A percentile compares a stretch with the other conserved stretches of the same genome.
These are phyloP conservation scores for Verticillium albo-atrum DNA, from an alignment of 2,329 filamentous ascomycete genomes.

Conservation along the genomic window DNA sequence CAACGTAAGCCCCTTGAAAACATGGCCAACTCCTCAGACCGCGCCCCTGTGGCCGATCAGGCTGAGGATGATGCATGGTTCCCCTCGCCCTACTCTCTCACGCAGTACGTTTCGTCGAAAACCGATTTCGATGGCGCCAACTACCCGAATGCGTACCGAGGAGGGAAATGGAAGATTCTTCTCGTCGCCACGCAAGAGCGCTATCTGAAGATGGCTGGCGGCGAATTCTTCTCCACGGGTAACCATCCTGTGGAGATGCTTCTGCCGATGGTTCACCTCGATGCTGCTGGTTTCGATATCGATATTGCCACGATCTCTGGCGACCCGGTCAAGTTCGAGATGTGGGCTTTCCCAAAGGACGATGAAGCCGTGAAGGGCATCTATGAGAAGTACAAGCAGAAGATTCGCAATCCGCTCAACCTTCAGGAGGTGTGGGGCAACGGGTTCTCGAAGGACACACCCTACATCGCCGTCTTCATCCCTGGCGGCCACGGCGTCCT, in stretches of 20 bases:
- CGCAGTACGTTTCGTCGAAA: constrained; percentile 12
- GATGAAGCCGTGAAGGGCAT: constrained; percentile 3
- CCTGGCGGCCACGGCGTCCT: constrained; percentile 14
- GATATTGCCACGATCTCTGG: constrained; percentile 14
- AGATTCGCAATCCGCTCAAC: constrained; percentile 12
- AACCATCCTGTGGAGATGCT: constrained; percentile 16
- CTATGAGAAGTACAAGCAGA: constrained; percentile 10
- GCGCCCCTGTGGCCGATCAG: too few species aligned
- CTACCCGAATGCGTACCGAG: constrained; percentile 14
- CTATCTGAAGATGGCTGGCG: constrained; percentile 14
- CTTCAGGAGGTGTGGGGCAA: constrained; percentile 9
- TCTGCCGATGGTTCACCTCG: constrained; percentile 14
- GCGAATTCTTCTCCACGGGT: constrained; percentile 16
- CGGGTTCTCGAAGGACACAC: constrained; percentile 8
- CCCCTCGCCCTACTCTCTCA: constrained; percentile 14
- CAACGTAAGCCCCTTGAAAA: too few species aligned
- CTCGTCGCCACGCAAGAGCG: constrained; percentile 15
- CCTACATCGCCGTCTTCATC: constrained; percentile 14
- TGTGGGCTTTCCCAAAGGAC: constrained; percentile 12
- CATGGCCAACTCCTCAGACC: too few species aligned
- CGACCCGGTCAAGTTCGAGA: constrained; percentile 16
- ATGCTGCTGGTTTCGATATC: constrained; percentile 15
- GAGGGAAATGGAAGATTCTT: constrained; percentile 14
- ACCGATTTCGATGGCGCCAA: constrained; percentile 13
- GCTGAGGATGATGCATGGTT: constrained; percentile 17